Percentiles rank a stretch among this genome's conserved stretches.
phyloP scores from a whole-genome alignment of 2,329 filamentous ascomycete species.

The Aspergillus vadensis region DNA sequence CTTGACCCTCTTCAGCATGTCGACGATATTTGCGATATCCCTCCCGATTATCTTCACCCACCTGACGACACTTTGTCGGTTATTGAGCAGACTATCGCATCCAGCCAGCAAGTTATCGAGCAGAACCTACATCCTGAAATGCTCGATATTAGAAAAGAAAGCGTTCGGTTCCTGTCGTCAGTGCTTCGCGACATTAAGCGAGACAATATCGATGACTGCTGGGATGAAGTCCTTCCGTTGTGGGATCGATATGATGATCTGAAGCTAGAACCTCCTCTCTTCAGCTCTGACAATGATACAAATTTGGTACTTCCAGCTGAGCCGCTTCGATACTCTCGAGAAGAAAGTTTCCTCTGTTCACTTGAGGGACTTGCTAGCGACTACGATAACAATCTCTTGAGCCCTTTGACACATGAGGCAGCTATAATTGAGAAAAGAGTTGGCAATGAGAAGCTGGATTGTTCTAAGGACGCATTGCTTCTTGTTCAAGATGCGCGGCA shows the following conservation, averaged over 20 bases:
- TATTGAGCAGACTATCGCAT: conserved; percentile 15
- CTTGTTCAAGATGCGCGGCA: neutral
- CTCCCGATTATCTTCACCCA: conserved; percentile 4
- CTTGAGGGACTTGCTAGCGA: neutral
- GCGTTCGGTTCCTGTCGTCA: conserved; percentile 34
- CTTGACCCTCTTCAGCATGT: conserved; percentile 27
- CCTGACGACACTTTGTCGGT: conserved; percentile 24
- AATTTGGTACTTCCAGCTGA: conserved; percentile 43
- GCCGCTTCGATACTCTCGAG: conserved; percentile 5
- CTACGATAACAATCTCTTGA: neutral
- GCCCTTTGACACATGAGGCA: neutral
- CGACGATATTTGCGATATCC: conserved; percentile 16
- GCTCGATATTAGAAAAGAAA: conserved; percentile 34
- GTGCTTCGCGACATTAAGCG: conserved; percentile 24
- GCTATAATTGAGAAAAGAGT: neutral
- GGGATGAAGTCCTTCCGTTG: conserved; percentile 24
- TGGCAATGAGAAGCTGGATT: neutral
- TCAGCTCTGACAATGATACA: conserved; percentile 49
- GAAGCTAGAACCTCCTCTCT: conserved; percentile 51
- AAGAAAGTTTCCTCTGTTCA: neutral
- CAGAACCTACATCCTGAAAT: conserved; percentile 32
- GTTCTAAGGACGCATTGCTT: neutral
- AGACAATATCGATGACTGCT: conserved; percentile 17
- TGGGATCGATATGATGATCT: conserved; percentile 28
- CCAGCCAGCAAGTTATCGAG: conserved; percentile 14